These are phyloP conservation scores for Boletus smithii DNA, from an alignment of 1,284 basidiomycete genomes.

Conservation along the genomic window DNA sequence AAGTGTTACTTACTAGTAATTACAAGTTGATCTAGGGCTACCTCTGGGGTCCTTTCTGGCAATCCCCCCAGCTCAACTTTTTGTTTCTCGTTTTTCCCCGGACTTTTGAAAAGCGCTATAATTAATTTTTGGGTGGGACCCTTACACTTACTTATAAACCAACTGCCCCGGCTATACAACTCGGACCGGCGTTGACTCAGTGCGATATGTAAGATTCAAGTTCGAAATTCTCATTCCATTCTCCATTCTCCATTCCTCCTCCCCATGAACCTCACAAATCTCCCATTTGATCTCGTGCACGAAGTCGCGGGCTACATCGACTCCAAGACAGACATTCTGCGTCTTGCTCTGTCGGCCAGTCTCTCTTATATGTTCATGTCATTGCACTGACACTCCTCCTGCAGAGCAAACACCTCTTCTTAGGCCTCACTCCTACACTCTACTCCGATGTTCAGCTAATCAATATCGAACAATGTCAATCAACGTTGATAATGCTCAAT, in stretches of 20 bases:
- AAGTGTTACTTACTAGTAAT: no score
- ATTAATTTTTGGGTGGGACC: no score
- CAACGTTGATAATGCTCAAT: conserved; percentile 60
- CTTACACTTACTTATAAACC: no score
- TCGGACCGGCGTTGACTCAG: no score
- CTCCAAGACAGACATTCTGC: conserved; percentile 50
- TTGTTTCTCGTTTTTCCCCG: no score
- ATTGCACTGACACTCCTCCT: conserved; percentile 20
- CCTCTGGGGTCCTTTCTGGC: no score
- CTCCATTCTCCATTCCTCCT: neutral
- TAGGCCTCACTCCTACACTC: conserved; percentile 52
- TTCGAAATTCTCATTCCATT: no score
- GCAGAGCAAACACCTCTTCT: conserved; percentile 46
- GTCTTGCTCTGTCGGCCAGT: conserved; percentile 56
- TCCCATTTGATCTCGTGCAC: conserved; percentile 61
- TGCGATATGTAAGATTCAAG: no score
- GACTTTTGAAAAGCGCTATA: no score
- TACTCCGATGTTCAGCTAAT: conserved; percentile 55
- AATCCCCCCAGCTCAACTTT: no score
- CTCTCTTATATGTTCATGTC: conserved; percentile 1
- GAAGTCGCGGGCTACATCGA: conserved; percentile 57
- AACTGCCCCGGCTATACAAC: no score
- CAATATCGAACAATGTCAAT: conserved; percentile 53
- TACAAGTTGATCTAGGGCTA: no score
- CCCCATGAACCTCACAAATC: conserved; percentile 24